Percentiles rank a stretch among this genome's conserved stretches.
These are phyloP conservation scores for Castanospermum australe DNA, from an alignment of 306 rosid genomes.

Conservation along the genomic window DNA sequence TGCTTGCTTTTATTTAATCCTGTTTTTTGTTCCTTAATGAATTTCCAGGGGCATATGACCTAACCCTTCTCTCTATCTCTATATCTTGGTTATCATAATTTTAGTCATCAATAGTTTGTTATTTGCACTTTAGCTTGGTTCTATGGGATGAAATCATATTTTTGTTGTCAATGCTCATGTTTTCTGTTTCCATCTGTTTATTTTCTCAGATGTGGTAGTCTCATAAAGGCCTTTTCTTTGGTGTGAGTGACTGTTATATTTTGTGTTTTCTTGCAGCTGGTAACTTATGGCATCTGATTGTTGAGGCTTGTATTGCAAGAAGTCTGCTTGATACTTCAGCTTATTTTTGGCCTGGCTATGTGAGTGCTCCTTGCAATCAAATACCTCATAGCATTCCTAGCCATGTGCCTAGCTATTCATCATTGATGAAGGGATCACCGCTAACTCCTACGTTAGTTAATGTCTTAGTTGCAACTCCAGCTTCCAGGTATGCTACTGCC, in stretches of 20 bases:
- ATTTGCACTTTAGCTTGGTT: slow-evolving; percentile 14
- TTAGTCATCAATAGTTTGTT: slow-evolving; percentile 15
- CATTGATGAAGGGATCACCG: slow-evolving; percentile 81
- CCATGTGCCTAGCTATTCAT: slow-evolving; percentile 80
- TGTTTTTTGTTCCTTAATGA: slow-evolving; percentile 12
- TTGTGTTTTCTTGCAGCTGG: slow-evolving; percentile 65
- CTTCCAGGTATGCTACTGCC: slow-evolving; percentile 85
- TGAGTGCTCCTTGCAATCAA: slow-evolving; percentile 60
- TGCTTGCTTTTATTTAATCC: neutral
- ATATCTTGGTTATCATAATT: slow-evolving; percentile 14
- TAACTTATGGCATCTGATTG: slow-evolving; percentile 84
- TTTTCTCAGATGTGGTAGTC: slow-evolving; percentile 18
- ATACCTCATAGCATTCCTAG: slow-evolving; percentile 58
- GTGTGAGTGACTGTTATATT: slow-evolving; percentile 21
- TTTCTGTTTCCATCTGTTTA: slow-evolving; percentile 14
- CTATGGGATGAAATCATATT: neutral
- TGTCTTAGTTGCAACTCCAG: slow-evolving; percentile 86
- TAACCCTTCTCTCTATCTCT: slow-evolving; percentile 4
- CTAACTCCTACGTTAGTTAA: slow-evolving; percentile 67
- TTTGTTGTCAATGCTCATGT: slow-evolving; percentile 11
- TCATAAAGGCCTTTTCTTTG: slow-evolving; percentile 3
- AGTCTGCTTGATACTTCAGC: slow-evolving; percentile 81
- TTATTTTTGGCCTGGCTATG: slow-evolving; percentile 97
- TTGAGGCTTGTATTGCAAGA: slow-evolving; percentile 94
- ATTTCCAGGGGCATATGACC: slow-evolving; percentile 1